phyloP scores from a whole-genome alignment of 352 stramenopile genomes.

The Phytopythium helicoides region DNA sequence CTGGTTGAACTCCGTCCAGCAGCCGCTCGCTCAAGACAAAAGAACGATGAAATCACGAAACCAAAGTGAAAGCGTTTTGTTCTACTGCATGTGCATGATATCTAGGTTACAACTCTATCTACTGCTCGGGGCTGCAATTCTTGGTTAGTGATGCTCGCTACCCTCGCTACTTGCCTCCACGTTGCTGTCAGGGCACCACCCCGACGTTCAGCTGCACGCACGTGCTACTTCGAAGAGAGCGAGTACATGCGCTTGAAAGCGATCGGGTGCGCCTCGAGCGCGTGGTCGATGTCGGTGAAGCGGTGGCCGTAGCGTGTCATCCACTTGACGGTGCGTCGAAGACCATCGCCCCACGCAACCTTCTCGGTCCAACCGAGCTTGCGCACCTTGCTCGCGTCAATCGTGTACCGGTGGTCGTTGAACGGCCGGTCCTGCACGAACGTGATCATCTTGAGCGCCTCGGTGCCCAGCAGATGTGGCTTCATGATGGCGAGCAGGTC shows the following conservation, averaged over 20 bases:
- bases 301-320: slow-evolving; percentile 70
- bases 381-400: slow-evolving; percentile 91
- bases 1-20: no score
- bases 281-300: slow-evolving; percentile 86
- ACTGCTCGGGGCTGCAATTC: background rate
- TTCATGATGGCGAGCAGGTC: slow-evolving; percentile 80
- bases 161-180: background rate
- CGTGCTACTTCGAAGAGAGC: slow-evolving; percentile 2
- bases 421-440: slow-evolving; percentile 93
- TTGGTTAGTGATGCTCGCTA: background rate
- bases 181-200: background rate
- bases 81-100: slow-evolving; percentile 4
- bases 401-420: slow-evolving; percentile 97
- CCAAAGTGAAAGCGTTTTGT: slow-evolving; percentile 7
- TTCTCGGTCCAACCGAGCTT: slow-evolving; percentile 92
- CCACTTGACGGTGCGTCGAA: slow-evolving; percentile 91
- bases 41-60: background rate
- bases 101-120: slow-evolving; percentile 4
- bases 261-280: slow-evolving; percentile 74
- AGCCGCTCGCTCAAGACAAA: background rate
- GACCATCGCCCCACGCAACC: slow-evolving; percentile 92
- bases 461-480: slow-evolving; percentile 25
- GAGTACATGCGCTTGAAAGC: slow-evolving; percentile 75
- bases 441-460: slow-evolving; percentile 56
- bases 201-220: background rate